Base-by-base conservation (phyloP, 2,329 filamentous ascomycete species). In the Ceratocystiopsis minuta region DNA sequence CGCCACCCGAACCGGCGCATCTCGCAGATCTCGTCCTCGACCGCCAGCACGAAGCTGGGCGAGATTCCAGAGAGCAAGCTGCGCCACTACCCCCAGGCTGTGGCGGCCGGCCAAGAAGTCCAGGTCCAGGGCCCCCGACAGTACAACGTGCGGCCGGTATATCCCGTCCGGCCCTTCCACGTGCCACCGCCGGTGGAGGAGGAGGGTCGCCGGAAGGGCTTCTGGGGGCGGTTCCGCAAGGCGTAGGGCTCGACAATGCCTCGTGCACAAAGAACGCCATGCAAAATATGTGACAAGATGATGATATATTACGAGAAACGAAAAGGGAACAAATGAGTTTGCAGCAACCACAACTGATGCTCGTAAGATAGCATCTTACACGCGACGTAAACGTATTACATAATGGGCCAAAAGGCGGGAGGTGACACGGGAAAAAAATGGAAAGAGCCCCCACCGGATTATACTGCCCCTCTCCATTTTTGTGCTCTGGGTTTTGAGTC, bases 1-100 rank as follows among this genome's bases (percentile, higher is more conserved):
- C 5, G 6, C 33, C 16, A 35, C 28, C 16, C 15, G n/a, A 15
- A 16, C 34, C 34, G 18, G 16, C 15, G 15, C 34, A 17, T n/a
- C 18, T 14, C n/a, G 38, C 15, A 39, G 11, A n/a, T 33, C 14
- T 54, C 57, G 1, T 52, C 53, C 33, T 50, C 55, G 1, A 55
- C 55, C 1, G 54, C 50, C 41, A 59, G 56, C 51, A 60, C 57
- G n/a, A 53, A 51, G 43, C 50, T 59, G 6, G 57, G 57, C 10
- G 55, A 59, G 37, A 56, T 59, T 4, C 56, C 57, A 0, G 51
- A 55, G 38, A 48, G 51, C 20, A 57, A 52, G 35, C 53, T 51
- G 53, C 48, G 49, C 7, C 36, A 34, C 24, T 28, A 10, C 24
- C 24, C 24, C 7, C 24, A 10, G 5, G 24, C 11, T 10, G 24